These are phyloP conservation scores for Talaromyces sp. DNA, from an alignment of 2,329 filamentous ascomycete species.

Conservation along the genomic window DNA sequence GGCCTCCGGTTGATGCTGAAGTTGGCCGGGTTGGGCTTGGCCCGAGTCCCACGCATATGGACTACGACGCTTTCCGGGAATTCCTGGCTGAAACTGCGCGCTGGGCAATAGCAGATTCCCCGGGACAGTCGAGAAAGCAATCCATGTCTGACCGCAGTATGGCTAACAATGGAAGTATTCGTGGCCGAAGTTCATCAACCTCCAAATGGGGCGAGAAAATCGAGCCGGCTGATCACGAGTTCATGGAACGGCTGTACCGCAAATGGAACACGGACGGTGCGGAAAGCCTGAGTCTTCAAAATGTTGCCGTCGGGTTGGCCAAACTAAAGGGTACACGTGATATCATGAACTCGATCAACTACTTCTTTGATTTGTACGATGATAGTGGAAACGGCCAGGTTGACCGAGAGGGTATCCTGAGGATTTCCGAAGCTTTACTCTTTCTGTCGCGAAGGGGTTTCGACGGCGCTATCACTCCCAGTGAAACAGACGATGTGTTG, in stretches of 20 bases:
- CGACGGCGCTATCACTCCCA: conserved; percentile 67
- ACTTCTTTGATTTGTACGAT: conserved; percentile 97
- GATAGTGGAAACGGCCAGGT: conserved; percentile 87
- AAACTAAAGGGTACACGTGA: conserved; percentile 89
- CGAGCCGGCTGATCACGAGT: conserved; percentile 87
- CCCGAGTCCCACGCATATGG: conserved; percentile 88
- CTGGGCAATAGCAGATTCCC: conserved; percentile 90
- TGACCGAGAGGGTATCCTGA: conserved; percentile 87
- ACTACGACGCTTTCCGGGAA: conserved; percentile 92
- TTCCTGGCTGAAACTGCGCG: conserved; percentile 84
- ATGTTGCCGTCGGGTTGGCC: conserved; percentile 86
- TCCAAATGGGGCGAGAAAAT: conserved; percentile 56
- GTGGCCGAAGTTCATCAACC: conserved; percentile 44
- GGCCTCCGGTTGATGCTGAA: conserved; percentile 58
- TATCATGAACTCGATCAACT: conserved; percentile 96
- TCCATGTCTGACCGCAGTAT: conserved; percentile 41
- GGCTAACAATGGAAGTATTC: conserved; percentile 43
- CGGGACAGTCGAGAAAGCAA: conserved; percentile 54
- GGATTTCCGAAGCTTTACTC: conserved; percentile 88
- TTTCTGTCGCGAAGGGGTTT: conserved; percentile 89
- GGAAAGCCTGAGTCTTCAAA: conserved; percentile 77
- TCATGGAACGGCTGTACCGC: conserved; percentile 79
- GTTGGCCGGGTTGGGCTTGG: conserved; percentile 84
- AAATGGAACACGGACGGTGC: conserved; percentile 80
- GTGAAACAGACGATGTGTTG: conserved; percentile 54